Conservation (phyloP, 306 rosid genomes). For the Macrotyloma uniflorum region DNA sequence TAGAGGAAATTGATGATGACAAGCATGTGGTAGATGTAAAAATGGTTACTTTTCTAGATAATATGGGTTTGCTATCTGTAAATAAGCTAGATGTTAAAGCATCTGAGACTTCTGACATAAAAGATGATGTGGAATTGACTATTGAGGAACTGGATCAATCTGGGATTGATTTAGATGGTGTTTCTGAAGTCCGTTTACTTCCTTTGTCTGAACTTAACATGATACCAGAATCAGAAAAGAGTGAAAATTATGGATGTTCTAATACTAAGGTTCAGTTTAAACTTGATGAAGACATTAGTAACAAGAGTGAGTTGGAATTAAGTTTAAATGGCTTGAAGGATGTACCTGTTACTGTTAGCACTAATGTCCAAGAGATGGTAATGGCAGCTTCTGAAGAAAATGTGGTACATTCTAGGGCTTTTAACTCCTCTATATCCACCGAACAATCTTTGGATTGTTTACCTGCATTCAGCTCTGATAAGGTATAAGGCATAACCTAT, state of each 20-base stretch:
- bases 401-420: slow-evolving; percentile 39
- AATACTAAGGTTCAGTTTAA: slow-evolving; percentile 37
- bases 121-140: slow-evolving; percentile 40
- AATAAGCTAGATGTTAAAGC: slow-evolving; percentile 37
- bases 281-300: slow-evolving; percentile 40
- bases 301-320: slow-evolving; percentile 38
- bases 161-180: slow-evolving; percentile 45
- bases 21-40: slow-evolving; percentile 44
- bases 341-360: slow-evolving; percentile 43
- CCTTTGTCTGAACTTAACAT: slow-evolving; percentile 33
- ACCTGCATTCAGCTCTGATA: slow-evolving; percentile 50
- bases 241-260: slow-evolving; percentile 28
- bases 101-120: slow-evolving; percentile 31
- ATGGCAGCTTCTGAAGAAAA: slow-evolving; percentile 46
- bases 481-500: slow-evolving; percentile 51
- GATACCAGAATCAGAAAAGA: slow-evolving; percentile 39
- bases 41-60: slow-evolving; percentile 43
- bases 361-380: slow-evolving; percentile 39
- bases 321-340: slow-evolving; percentile 38
- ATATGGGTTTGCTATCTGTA: slow-evolving; percentile 34
- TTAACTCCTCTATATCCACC: slow-evolving; percentile 43
- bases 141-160: slow-evolving; percentile 42
- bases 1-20: slow-evolving; percentile 44
- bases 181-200: slow-evolving; percentile 38
- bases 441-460: slow-evolving; percentile 48